Base-by-base conservation (phyloP, 169 alveolate genomes). In the Plasmodium gonderi region DNA sequence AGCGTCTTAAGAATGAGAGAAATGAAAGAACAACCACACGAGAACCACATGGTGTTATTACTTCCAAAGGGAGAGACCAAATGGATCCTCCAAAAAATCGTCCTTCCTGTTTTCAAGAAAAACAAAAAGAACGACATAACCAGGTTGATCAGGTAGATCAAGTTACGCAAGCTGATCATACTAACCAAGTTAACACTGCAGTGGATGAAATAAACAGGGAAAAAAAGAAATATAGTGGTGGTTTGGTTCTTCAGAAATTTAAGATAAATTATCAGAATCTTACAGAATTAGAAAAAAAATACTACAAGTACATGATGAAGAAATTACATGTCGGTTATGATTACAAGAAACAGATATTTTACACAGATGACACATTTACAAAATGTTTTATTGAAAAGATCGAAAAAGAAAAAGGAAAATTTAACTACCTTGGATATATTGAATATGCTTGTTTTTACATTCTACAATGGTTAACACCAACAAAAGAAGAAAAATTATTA, bases 401-500 rank as follows among this genome's bases (percentile, higher is more conserved):
- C 3, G 26, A 33, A 38, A 40, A 75, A 77, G 89, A 87, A 51
- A 77, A 47, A 31, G 51, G 40, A 2, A 38, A 87, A 0, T 87
- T 51, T 33, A 64, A 87, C 36, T 64, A 9, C 1, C 1, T 75
- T 20, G 89, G 93, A 3, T 87, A 87, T 23, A 7, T 87, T 31
- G 93, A 87, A 38, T 87, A 87, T 87, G 49, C 93, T 4, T 76
- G 65, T 47, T 77, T 23, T 67, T 87, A 87, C 45, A 75, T 87
- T 17, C 51, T 87, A 23, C 78, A 87, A 64, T 87, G 93, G 93
- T 76, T 87, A 87, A 87, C 93, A 12, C 90, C 93, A 20, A 87
- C 90, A 2, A 64, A 67, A 45, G 93, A 87, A 38, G 93, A 87
- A 75, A 87, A 87, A 54, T 60, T 87, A 67, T 60, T 87, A 38